Evolutionary conservation across 768 basidiomycete species (phyloP), one percentile per base, ranked within the genome.

Genomic region (Sistotremastrum suecicum): DNA sequence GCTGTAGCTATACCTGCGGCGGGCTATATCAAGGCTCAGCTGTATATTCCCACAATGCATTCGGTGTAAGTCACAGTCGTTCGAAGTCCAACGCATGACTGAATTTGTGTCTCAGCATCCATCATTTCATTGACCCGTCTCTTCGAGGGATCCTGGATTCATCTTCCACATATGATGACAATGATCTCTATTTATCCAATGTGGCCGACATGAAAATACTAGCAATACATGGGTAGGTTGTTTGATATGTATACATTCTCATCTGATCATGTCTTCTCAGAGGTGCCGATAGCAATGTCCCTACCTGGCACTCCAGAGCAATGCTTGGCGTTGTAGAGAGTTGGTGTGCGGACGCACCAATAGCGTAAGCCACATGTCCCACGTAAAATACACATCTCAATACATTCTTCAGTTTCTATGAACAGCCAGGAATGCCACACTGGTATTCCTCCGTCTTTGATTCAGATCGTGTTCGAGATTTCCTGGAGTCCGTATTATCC

Each of bases 181-280:
- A 94, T 56, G 88, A 94, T 54, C 59, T 92, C 3, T 83, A 89
- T 62, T 53, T 89, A 20, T 76, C 81, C 2, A 95, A 95, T 56
- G 61, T 90, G 7, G 76, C 70, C 1, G 68, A 78, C 42, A 78
- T 68, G 0, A 79, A 80, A 0, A 63, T 87, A 1, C 65, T 90
- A 8, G 86, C 80, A 1, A 67, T 92, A 36, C 83, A 94, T 53
- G 91, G 85, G 84, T 80, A 53, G 51, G 70, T 51, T 20, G 28
- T 41, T 42, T 41, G 5, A 10, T 41, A 39, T 20, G 40, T 42
- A 46, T 34, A 41, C 34, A 5, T 39, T n/a, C 30, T 44, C 20
- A 46, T 43, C 30, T 46, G 11, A 36, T 9, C 31, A 7, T 10
- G 37, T n/a, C 9, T 42, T 5, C 38, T 34, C 52, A 85, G 84